Conservation (phyloP, 1,139 yeast species). For the Protomyces gravidus region DNA sequence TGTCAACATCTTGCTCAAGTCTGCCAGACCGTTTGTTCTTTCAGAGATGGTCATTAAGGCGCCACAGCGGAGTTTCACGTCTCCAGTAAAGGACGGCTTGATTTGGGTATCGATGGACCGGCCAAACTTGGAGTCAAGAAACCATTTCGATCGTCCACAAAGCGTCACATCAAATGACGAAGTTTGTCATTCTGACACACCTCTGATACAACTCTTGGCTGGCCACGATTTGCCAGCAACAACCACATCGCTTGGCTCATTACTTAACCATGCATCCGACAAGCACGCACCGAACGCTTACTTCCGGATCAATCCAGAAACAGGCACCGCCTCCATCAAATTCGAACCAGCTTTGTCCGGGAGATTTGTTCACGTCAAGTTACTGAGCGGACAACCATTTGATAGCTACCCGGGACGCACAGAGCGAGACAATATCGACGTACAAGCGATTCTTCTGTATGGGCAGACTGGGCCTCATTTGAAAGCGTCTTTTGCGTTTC, state of each 20-base stretch:
- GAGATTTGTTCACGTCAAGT: conserved; percentile 23
- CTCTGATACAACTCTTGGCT: conserved; percentile 3
- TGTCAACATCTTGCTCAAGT: conserved; percentile 19
- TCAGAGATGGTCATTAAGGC: conserved; percentile 34
- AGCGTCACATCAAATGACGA: not conserved
- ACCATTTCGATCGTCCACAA: conserved; percentile 5
- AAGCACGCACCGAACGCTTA: conserved; percentile 22
- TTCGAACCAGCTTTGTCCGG: conserved; percentile 21
- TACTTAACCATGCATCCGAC: not conserved
- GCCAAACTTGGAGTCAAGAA: conserved; percentile 2
- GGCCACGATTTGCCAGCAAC: conserved; percentile 15
- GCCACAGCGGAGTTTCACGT: conserved; percentile 34
- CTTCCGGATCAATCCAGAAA: conserved; percentile 6
- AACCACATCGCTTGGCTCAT: conserved; percentile 3
- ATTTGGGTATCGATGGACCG: conserved; percentile 33
- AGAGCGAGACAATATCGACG: conserved; percentile 26
- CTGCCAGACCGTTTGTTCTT: conserved; percentile 32
- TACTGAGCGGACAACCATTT: conserved; percentile 20
- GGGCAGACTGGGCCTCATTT: conserved; percentile 4
- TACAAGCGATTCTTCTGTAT: conserved; percentile 16
- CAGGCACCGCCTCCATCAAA: conserved; percentile 7
- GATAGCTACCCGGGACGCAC: conserved; percentile 18
- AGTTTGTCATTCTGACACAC: not conserved
- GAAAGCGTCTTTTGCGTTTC: not conserved
- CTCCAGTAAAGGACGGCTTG: conserved; percentile 35